These are phyloP conservation scores for Microbotryum silenes-acaulis DNA, from an alignment of 1,284 basidiomycete species.

Conservation along the genomic window DNA sequence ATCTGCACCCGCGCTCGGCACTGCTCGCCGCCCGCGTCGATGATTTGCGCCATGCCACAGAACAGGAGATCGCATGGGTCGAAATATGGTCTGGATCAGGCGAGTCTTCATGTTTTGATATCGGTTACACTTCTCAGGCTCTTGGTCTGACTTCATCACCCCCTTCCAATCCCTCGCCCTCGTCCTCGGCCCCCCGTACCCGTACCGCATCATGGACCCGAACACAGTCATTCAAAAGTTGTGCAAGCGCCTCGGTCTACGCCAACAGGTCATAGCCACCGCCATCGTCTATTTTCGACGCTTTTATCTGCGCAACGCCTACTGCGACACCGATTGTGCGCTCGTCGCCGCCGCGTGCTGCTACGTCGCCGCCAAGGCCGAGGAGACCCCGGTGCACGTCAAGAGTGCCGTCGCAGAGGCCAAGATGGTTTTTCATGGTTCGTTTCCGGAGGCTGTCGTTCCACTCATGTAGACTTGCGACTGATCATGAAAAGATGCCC, in stretches of 20 bases:
- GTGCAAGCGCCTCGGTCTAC: constrained; percentile 70
- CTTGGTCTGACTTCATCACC: too few species aligned
- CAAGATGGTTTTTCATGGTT: constrained; percentile 65
- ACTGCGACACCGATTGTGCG: constrained; percentile 89
- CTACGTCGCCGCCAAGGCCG: constrained; percentile 92
- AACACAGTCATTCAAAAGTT: constrained; percentile 70
- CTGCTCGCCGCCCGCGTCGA: constrained; percentile 61
- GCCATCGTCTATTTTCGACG: constrained; percentile 87
- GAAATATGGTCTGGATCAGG: constrained; percentile 77
- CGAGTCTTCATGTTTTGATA: constrained; percentile 39
- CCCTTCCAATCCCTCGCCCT: neutral
- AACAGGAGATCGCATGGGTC: constrained; percentile 66
- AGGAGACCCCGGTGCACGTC: constrained; percentile 91
- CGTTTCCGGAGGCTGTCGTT: too few species aligned
- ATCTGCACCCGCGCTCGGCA: constrained; percentile 74
- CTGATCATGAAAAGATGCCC: neutral
- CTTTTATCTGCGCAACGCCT: constrained; percentile 89
- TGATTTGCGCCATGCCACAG: constrained; percentile 67
- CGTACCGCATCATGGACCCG: neutral
- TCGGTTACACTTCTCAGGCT: too few species aligned
- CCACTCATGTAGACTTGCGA: neutral
- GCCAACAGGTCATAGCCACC: constrained; percentile 85
- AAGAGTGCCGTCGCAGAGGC: constrained; percentile 85
- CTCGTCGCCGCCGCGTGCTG: constrained; percentile 86
- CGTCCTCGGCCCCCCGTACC: neutral